A percentile compares a stretch with the other conserved stretches of the same genome.
Conservation (phyloP, 805 yeast genomes). For the Jamesozyma spencerorum region DNA sequence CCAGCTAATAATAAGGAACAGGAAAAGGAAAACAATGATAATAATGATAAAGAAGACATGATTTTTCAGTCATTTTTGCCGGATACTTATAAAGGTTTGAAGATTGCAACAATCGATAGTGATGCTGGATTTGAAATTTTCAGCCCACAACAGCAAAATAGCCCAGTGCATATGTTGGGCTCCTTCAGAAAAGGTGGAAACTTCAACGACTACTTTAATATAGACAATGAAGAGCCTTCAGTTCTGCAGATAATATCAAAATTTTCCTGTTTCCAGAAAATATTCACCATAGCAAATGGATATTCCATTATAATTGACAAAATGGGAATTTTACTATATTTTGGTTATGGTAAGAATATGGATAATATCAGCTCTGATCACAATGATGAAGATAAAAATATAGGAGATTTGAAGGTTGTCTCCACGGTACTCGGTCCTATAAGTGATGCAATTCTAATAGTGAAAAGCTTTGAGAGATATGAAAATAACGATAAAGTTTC, state of each 20-base stretch:
- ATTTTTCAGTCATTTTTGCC: slow-evolving; percentile 19
- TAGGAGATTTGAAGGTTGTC: too few species aligned
- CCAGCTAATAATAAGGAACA: too few species aligned
- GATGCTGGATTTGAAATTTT: slow-evolving; percentile 14
- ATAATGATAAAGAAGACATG: not conserved
- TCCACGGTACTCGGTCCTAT: slow-evolving; percentile 13
- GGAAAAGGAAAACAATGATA: too few species aligned
- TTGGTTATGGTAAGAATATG: not conserved
- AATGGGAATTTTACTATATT: slow-evolving; percentile 19
- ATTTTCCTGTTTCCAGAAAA: slow-evolving; percentile 18
- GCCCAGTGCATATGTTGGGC: slow-evolving; percentile 5
- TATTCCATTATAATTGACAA: slow-evolving; percentile 17
- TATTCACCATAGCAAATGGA: slow-evolving; percentile 18
- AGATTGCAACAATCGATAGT: slow-evolving; percentile 18
- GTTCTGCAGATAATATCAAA: not conserved
- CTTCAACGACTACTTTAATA: not conserved
- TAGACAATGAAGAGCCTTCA: not conserved
- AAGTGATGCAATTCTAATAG: slow-evolving; percentile 16
- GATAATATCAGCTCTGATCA: too few species aligned
- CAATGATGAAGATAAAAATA: too few species aligned
- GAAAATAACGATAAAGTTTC: slow-evolving; percentile 2
- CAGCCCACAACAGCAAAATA: slow-evolving; percentile 19
- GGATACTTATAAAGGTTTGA: slow-evolving; percentile 19
- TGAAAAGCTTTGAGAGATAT: slow-evolving; percentile 7
- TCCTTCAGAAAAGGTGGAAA: not conserved